Conservation (phyloP, 768 basidiomycete species). For the Xerocomellus chrysenteron region DNA sequence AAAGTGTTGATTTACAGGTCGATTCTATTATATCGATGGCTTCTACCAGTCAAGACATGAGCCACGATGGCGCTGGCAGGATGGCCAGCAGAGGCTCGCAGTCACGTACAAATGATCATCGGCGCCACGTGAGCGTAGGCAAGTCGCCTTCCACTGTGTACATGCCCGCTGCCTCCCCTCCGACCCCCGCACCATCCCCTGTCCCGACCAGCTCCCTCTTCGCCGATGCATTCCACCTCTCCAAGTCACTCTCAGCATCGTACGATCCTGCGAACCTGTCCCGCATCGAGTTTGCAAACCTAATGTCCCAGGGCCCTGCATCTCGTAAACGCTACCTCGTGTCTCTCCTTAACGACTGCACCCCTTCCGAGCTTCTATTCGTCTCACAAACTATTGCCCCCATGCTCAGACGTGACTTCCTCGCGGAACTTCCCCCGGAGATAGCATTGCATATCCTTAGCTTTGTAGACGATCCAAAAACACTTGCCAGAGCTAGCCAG, state of each 20-base stretch:
- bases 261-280: constrained; percentile 28
- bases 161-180: constrained; percentile 56
- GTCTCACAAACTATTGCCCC: constrained; percentile 64
- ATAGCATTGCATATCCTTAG: constrained; percentile 71
- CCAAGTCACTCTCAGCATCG: constrained; percentile 7
- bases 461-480: constrained; percentile 73
- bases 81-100: constrained; percentile 7
- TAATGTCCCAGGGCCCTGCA: constrained; percentile 35
- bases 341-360: constrained; percentile 52
- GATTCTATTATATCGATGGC: constrained; percentile 4
- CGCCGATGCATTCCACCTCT: constrained; percentile 26
- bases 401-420: constrained; percentile 62
- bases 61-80: constrained; percentile 12
- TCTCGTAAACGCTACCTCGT: constrained; percentile 53
- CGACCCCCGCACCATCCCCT: constrained; percentile 64
- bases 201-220: constrained; percentile 50
- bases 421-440: constrained; percentile 61
- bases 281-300: constrained; percentile 33
- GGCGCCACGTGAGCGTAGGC: constrained; percentile 14
- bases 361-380: constrained; percentile 61
- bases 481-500: constrained; percentile 64
- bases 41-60: constrained; percentile 6
- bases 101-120: constrained; percentile 16
- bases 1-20: not conserved
- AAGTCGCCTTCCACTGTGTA: constrained; percentile 38